These are phyloP conservation scores for Rutstroemia sydowiana DNA, from an alignment of 2,329 filamentous ascomycete species.

Conservation along the genomic window DNA sequence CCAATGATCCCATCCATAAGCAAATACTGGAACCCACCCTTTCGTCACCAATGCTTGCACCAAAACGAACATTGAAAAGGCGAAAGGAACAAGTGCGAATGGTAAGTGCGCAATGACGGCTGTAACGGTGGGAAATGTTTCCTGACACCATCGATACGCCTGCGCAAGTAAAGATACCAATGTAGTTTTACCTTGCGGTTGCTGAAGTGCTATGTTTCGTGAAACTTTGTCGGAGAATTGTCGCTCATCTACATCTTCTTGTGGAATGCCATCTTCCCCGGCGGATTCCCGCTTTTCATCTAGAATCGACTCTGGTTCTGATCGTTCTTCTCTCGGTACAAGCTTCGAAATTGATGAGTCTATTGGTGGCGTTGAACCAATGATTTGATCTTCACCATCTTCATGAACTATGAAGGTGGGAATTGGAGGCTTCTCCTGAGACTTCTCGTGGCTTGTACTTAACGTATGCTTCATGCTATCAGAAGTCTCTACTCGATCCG, in stretches of 20 bases:
- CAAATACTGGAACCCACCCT: constrained; percentile 68
- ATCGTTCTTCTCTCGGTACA: constrained; percentile 11
- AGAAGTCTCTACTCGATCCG: constrained; percentile 5
- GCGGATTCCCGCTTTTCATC: no score
- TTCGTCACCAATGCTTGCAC: constrained; percentile 67
- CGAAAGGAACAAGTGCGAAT: constrained; percentile 61
- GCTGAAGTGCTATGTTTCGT: neutral
- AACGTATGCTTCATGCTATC: no score
- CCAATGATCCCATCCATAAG: constrained; percentile 68
- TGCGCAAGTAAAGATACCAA: constrained; percentile 43
- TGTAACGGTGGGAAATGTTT: constrained; percentile 63
- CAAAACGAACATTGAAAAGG: constrained; percentile 67
- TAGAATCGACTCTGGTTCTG: no score
- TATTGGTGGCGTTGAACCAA: neutral
- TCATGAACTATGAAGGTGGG: neutral
- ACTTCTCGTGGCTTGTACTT: no score
- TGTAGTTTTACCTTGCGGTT: constrained; percentile 33
- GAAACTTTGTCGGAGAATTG: no score
- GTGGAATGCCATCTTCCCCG: no score
- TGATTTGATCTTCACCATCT: constrained; percentile 19
- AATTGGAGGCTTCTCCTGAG: no score
- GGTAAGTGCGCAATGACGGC: constrained; percentile 60
- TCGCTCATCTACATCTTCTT: constrained; percentile 10
- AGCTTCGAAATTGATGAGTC: constrained; percentile 15
- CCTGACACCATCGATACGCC: constrained; percentile 51